These are phyloP conservation scores for Linum lewisii DNA, from an alignment of 345 rosid genomes.

Conservation along the genomic window DNA sequence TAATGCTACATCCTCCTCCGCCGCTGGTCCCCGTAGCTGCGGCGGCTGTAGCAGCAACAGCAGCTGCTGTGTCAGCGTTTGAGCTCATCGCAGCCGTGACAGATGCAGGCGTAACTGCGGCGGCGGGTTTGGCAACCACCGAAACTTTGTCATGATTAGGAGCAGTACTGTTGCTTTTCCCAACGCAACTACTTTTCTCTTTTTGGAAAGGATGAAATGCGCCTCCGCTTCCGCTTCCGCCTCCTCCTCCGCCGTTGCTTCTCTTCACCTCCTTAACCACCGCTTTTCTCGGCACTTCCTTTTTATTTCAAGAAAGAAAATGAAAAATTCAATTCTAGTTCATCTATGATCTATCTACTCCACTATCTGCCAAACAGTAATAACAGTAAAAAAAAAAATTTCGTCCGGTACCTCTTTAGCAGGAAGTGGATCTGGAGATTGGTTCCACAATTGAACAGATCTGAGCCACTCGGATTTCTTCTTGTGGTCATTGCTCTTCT, in stretches of 20 bases:
- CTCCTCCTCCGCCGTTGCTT: slow-evolving; percentile 15
- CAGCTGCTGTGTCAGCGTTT: slow-evolving; percentile 20
- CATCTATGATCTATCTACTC: too few relatives aligned
- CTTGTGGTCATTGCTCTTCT: slow-evolving; percentile 21
- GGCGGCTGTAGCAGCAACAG: not conserved
- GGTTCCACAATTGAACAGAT: slow-evolving; percentile 93
- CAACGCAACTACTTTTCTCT: slow-evolving; percentile 23
- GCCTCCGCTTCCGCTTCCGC: slow-evolving; percentile 27
- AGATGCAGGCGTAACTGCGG: slow-evolving; percentile 22
- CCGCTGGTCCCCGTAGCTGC: slow-evolving; percentile 8
- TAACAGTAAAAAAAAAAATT: not conserved
- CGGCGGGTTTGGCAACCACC: slow-evolving; percentile 12
- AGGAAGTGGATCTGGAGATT: slow-evolving; percentile 43
- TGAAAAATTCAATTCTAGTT: not conserved
- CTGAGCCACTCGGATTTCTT: slow-evolving; percentile 96
- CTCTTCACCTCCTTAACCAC: slow-evolving; percentile 59
- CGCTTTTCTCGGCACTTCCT: slow-evolving; percentile 45
- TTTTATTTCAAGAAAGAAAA: not conserved
- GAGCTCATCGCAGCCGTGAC: slow-evolving; percentile 50
- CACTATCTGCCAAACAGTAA: slow-evolving; percentile 6
- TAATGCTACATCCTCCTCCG: slow-evolving; percentile 16
- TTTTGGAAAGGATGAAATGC: slow-evolving; percentile 74
- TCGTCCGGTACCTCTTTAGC: slow-evolving; percentile 26
- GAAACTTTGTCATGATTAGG: slow-evolving; percentile 4
- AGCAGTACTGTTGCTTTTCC: slow-evolving; percentile 15